These are phyloP conservation scores for Lignosus rhinocerotis DNA, from an alignment of 1,284 basidiomycete species.

Conservation along the genomic window DNA sequence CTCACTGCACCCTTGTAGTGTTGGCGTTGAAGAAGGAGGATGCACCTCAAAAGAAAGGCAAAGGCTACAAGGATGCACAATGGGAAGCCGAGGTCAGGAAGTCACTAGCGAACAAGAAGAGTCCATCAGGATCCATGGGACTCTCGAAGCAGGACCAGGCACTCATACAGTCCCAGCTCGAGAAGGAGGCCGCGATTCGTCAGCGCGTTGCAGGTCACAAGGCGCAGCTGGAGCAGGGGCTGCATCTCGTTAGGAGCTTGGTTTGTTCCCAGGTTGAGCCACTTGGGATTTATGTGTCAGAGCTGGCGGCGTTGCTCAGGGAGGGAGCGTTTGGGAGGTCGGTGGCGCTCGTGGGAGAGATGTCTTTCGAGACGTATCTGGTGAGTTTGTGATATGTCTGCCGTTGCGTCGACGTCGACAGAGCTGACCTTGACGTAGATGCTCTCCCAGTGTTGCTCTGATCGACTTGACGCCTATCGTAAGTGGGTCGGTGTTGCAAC, in stretches of 20 bases:
- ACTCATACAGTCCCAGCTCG: constrained; percentile 77
- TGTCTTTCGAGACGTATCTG: constrained; percentile 77
- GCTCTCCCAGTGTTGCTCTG: constrained; percentile 67
- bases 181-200: constrained; percentile 74
- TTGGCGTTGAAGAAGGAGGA: constrained; percentile 58
- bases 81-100: constrained; percentile 95
- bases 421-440: constrained; percentile 40
- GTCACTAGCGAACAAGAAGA: constrained; percentile 75
- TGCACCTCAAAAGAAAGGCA: constrained; percentile 70
- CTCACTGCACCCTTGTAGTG: constrained; percentile 44
- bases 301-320: constrained; percentile 62
- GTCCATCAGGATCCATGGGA: constrained; percentile 41
- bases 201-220: constrained; percentile 57
- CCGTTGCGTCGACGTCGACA: background rate
- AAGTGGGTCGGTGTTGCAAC: constrained; percentile 82
- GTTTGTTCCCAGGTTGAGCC: constrained; percentile 60
- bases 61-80: constrained; percentile 83
- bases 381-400: constrained; percentile 42
- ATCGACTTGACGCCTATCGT: constrained; percentile 67
- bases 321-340: constrained; percentile 63
- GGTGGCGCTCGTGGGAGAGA: constrained; percentile 54
- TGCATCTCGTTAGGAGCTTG: constrained; percentile 67
- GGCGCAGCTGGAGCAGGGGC: constrained; percentile 60
- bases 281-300: constrained; percentile 56
- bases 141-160: constrained; percentile 85